These are phyloP conservation scores for Cutaneotrichosporon spelunceum DNA, from an alignment of 1,284 basidiomycete genomes.

Conservation along the genomic window DNA sequence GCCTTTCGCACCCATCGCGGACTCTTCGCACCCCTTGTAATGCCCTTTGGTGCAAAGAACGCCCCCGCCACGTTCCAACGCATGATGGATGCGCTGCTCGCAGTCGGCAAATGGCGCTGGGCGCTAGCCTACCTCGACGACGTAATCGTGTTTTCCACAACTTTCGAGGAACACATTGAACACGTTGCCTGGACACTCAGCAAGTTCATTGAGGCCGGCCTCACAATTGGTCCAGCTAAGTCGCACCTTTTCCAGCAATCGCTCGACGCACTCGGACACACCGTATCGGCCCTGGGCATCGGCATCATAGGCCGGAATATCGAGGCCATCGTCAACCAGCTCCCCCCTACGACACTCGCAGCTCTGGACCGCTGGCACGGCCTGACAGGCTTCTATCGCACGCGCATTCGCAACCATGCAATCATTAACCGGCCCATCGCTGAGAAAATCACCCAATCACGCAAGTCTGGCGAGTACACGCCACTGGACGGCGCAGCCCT, in stretches of 20 bases:
- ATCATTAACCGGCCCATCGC: neutral
- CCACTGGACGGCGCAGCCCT: neutral
- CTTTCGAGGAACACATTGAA: neutral
- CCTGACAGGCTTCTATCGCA: neutral
- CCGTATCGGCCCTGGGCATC: neutral
- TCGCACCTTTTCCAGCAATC: neutral
- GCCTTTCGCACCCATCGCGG: slow-evolving; percentile 4
- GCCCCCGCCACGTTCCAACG: neutral
- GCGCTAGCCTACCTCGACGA: neutral
- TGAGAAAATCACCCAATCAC: neutral
- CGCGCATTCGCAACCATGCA: neutral
- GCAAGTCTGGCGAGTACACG: neutral
- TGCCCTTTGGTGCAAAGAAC: neutral
- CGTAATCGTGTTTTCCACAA: neutral
- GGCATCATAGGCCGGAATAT: neutral
- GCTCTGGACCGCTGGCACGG: neutral
- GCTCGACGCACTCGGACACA: neutral
- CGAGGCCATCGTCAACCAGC: neutral
- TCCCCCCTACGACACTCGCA: neutral
- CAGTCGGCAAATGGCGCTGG: neutral
- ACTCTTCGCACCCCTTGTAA: neutral
- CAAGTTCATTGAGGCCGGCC: neutral
- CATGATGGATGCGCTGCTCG: neutral
- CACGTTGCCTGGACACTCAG: neutral
- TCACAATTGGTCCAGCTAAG: neutral